Conservation (phyloP, 805 yeast genomes). For the Saccharomycopsis sp. region DNA sequence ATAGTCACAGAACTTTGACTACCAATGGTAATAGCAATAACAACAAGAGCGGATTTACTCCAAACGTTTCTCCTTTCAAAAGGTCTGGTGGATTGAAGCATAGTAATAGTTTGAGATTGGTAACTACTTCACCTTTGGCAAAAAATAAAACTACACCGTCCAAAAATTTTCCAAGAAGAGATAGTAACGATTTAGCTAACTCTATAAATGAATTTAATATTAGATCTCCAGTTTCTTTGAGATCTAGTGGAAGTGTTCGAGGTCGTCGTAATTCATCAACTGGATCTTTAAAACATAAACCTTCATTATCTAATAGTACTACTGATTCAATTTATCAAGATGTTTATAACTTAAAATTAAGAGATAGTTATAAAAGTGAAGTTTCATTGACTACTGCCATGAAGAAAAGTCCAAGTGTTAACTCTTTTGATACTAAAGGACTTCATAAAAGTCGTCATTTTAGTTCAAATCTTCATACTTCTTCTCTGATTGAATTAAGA, state of each 20-base stretch:
- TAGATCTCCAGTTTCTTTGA: slow-evolving; percentile 5
- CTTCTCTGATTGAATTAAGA: not conserved
- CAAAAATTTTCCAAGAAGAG: not conserved
- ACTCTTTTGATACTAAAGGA: slow-evolving; percentile 14
- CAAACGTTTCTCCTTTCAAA: slow-evolving; percentile 5
- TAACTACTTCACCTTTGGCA: not conserved
- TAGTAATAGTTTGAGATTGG: slow-evolving; percentile 3
- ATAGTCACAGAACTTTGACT: slow-evolving; percentile 9
- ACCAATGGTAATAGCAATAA: not conserved
- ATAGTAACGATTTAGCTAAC: not conserved
- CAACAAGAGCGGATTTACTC: slow-evolving; percentile 2
- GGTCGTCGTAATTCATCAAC: not conserved
- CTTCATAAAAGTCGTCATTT: slow-evolving; percentile 15
- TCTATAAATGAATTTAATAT: not conserved
- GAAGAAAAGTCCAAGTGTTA: slow-evolving; percentile 16
- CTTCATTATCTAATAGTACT: slow-evolving; percentile 11
- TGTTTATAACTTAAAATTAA: slow-evolving; percentile 9
- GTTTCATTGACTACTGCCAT: slow-evolving; percentile 9
- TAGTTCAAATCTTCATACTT: slow-evolving; percentile 13
- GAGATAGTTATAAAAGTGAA: slow-evolving; percentile 12
- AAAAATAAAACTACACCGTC: slow-evolving; percentile 4
- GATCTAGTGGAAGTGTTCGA: not conserved
- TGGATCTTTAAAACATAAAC: slow-evolving; percentile 5
- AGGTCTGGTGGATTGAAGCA: slow-evolving; percentile 3
- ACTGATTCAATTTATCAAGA: slow-evolving; percentile 17